phyloP scores from a whole-genome alignment of 345 rosid species.

The Corchorus capsularis region DNA sequence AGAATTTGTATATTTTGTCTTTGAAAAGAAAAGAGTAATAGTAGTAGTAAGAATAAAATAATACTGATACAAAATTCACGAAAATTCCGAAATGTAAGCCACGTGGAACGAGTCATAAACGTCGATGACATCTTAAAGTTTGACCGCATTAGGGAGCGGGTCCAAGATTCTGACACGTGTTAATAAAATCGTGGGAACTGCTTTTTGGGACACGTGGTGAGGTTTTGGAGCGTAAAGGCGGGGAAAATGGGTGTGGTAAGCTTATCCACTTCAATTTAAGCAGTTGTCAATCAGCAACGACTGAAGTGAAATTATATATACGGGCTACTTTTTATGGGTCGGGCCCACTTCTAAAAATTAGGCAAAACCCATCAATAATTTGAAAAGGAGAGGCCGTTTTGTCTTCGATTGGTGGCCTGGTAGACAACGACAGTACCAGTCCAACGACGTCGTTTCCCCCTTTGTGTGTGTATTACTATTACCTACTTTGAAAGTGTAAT shows the following conservation, averaged over 20 bases:
- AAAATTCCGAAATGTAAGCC: neutral
- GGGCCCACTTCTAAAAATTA: constrained; percentile 15
- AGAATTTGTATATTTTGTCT: neutral
- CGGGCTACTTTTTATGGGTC: constrained; percentile 2
- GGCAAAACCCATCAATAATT: constrained; percentile 3
- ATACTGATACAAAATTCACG: neutral
- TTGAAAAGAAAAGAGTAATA: neutral
- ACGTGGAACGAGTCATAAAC: constrained; percentile 20
- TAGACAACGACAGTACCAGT: no score
- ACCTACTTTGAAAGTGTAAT: no score
- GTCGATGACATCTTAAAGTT: constrained; percentile 11
- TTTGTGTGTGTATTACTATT: no score
- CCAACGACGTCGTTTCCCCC: neutral
- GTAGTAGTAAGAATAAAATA: neutral
- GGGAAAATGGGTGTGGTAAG: neutral
- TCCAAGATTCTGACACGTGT: neutral
- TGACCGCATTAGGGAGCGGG: constrained; percentile 3
- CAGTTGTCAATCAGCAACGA: neutral
- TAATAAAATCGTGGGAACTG: no score
- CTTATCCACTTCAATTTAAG: neutral
- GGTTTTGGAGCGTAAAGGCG: neutral
- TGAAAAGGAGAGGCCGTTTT: constrained; percentile 6
- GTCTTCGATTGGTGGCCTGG: neutral
- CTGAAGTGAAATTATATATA: neutral
- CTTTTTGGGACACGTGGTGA: neutral